Evolutionary conservation across 2,329 filamentous ascomycete genomes (phyloP).

Genomic region (Zalaria sp.): DNA sequence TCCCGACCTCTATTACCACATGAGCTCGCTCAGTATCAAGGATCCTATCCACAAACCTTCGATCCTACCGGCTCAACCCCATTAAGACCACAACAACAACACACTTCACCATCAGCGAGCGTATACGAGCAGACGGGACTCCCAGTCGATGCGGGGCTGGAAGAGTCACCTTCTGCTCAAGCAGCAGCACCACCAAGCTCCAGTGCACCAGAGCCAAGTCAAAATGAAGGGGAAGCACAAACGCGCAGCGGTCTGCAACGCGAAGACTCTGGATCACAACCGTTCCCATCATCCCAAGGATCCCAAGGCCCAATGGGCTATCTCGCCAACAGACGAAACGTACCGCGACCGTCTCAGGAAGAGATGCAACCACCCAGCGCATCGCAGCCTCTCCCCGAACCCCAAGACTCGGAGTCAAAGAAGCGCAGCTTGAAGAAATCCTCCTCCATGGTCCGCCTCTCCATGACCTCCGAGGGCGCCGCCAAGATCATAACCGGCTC

Average conservation of each 20-base stretch:
- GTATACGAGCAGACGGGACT: constrained; percentile 1
- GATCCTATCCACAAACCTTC: constrained; percentile 2
- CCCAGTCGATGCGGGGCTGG: neutral
- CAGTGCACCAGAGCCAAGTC: too few species aligned
- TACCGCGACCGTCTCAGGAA: constrained; percentile 20
- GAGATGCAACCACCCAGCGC: neutral
- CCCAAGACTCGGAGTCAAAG: neutral
- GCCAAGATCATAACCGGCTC: constrained; percentile 66
- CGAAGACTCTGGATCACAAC: constrained; percentile 4
- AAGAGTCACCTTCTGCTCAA: too few species aligned
- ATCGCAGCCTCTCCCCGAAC: neutral
- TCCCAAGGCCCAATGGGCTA: constrained; percentile 14
- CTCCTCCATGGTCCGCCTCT: constrained; percentile 53
- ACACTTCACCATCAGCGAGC: neutral
- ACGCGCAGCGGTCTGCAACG: neutral
- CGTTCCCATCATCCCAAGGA: constrained; percentile 3
- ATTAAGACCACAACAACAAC: neutral
- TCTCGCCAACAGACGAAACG: constrained; percentile 31
- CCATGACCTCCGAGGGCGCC: constrained; percentile 76
- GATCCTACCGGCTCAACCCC: neutral
- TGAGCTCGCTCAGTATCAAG: constrained; percentile 43
- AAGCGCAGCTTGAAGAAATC: constrained; percentile 12
- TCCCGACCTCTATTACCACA: constrained; percentile 68
- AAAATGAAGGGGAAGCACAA: too few species aligned
- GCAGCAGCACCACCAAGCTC: too few species aligned